Evolutionary conservation across 257 asterid species (phyloP), one percentile per base, ranked within the genome.

Genomic region (Salvia rosmarinus): DNA sequence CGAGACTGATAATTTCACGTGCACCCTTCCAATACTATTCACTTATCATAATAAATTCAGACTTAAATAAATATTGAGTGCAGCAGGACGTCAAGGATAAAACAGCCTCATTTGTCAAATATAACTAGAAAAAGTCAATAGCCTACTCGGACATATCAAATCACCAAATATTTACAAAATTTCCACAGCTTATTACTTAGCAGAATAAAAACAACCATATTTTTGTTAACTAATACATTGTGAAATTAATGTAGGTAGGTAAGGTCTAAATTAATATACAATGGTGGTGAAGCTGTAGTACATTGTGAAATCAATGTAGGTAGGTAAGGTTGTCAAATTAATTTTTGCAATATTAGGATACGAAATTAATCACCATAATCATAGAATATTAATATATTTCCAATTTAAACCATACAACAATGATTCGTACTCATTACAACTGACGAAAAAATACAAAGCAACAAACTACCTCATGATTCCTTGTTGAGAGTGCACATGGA

Each of bases 391-490:
- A 61, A 40, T 20, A 12, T 0, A 0, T 63, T 63, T 21, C 68
- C 54, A 23, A 13, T 5, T 44, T 0, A 14, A 43, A 64, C 9
- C 21, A 44, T 14, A 44, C 44, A 46, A 43, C 39, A 65, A 65
- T 52, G 56, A 75, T 35, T 67, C 17, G 47, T 47, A 14, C 20
- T 30, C n/a, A 66, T 57, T 23, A 25, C 30, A 25, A 66, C 34
- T 44, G 21, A 13, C 7, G 37, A 17, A 56, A 56, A 21, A 43
- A 25, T 16, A 34, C 16, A 44, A 56, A 32, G 4, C 57, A 28
- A 57, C 72, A 43, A 16, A n/a, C 21, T 42, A 67, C 16, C 28
- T 37, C 20, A 49, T 59, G 70, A 49, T 75, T 49, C 42, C 19
- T 23, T 47, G 62, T 47, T 47, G 49, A 3, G n/a, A 69, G 32